Percentiles rank a stretch among this genome's conserved stretches.
These are phyloP conservation scores for Zalaria obscura DNA, from an alignment of 2,329 filamentous ascomycete genomes.

Conservation along the genomic window DNA sequence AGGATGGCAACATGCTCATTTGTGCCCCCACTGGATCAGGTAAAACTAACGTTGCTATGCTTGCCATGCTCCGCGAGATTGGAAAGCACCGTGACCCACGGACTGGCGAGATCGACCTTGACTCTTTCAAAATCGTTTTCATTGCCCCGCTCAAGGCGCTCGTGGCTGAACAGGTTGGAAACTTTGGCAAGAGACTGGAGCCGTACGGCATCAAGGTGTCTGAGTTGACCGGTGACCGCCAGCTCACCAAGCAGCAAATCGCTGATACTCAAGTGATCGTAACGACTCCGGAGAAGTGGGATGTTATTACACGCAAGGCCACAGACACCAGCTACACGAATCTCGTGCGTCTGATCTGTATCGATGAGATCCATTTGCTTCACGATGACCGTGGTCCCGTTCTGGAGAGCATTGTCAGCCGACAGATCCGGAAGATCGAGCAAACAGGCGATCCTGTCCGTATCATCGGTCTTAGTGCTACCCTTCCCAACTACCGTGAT, in stretches of 20 bases:
- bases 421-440: constrained; percentile 84
- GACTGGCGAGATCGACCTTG: constrained; percentile 87
- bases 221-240: constrained; percentile 94
- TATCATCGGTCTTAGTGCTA: constrained; percentile 84
- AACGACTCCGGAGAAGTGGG: constrained; percentile 97
- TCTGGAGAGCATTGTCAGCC: constrained; percentile 87
- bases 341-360: constrained; percentile 88
- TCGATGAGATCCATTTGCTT: constrained; percentile 94
- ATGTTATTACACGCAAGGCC: constrained; percentile 95
- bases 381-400: constrained; percentile 97
- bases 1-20: constrained; percentile 94
- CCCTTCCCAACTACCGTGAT: constrained; percentile 89
- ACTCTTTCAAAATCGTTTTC: constrained; percentile 97
- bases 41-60: constrained; percentile 97
- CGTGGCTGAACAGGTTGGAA: constrained; percentile 95
- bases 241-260: constrained; percentile 97
- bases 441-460: constrained; percentile 89
- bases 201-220: constrained; percentile 83
- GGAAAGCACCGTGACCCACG: constrained; percentile 82
- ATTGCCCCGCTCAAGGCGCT: constrained; percentile 92
- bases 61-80: constrained; percentile 89
- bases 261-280: constrained; percentile 96
- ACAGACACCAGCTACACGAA: constrained; percentile 96
- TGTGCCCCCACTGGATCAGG: constrained; percentile 95
- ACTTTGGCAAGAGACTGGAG: constrained; percentile 83